Conservation (phyloP, 2,329 filamentous ascomycete species). For the Nemania sp. region DNA sequence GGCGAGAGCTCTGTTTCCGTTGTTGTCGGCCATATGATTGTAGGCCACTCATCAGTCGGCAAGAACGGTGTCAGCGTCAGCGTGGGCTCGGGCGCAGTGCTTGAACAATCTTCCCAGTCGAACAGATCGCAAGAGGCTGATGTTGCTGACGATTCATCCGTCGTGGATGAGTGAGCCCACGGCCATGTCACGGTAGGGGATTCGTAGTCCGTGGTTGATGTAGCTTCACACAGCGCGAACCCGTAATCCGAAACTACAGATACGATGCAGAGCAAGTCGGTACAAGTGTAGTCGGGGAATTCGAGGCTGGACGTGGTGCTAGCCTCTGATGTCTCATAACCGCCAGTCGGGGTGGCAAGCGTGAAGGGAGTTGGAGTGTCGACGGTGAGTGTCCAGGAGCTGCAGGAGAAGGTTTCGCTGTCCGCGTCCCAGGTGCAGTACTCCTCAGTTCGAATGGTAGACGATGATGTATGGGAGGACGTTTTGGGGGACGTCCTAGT, state of each 20-base stretch:
- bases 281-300: slow-evolving; percentile 30
- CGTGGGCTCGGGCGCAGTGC: neutral
- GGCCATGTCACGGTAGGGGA: slow-evolving; percentile 5
- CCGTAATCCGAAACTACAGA: slow-evolving; percentile 34
- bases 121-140: slow-evolving; percentile 21
- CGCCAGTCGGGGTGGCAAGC: slow-evolving; percentile 29
- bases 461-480: neutral
- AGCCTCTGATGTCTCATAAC: slow-evolving; percentile 28
- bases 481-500: slow-evolving; percentile 19
- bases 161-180: neutral
- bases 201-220: slow-evolving; percentile 7
- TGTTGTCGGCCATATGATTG: neutral
- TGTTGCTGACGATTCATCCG: neutral
- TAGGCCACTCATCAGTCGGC: slow-evolving; percentile 11
- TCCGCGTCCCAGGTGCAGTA: slow-evolving; percentile 34
- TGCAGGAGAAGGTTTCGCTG: slow-evolving; percentile 22
- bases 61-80: no score
- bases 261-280: slow-evolving; percentile 33
- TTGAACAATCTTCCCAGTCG: slow-evolving; percentile 17
- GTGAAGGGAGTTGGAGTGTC: slow-evolving; percentile 20
- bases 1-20: slow-evolving; percentile 10
- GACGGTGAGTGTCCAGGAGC: slow-evolving; percentile 15
- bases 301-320: slow-evolving; percentile 24
- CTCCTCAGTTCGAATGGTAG: slow-evolving; percentile 19
- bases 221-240: slow-evolving; percentile 21